Evolutionary conservation across 140 eudicot genomes (phyloP), one percentile per base, ranked within the genome.

Genomic region (Stevia rebaudiana): DNA sequence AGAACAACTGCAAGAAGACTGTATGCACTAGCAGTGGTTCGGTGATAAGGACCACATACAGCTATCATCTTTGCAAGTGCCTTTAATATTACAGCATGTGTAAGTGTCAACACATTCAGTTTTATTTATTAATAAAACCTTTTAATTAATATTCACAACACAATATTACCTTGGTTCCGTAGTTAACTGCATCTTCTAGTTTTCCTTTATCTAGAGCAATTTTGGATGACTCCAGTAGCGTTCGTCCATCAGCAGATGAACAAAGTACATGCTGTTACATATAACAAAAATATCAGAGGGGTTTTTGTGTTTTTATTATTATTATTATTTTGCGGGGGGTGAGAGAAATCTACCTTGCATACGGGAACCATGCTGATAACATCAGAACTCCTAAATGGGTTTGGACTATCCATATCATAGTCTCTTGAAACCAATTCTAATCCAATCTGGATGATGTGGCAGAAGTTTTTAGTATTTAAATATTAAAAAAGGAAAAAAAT

Each of bases 1-100:
- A 94, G 88, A 69, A 94, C 99, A 25, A 94, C 97, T 23, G 97
- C 99, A 40, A 94, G 85, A 76, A 94, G 97, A 61, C 99, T 94
- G 75, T 88, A 94, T 25, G 97, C 95, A 63, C 99, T 77, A 3
- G 99, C 99, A 53, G 97, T 94, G 55, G 84, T 82, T 75, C 97
- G 89, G 75, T 88, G 99, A 72, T 85, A 94, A 31, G 97, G 99
- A 58, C 99, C 99, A 69, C 99, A 88, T 18, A 94, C 97, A 31
- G 99, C 90, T 69, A 94, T 83, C 95, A 94, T 83, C 80, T 94
- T 94, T 50, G 95, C 86, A 71, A 92, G 81, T 61, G 99, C 99
- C 99, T 92, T 73, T 68, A 81, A 63, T 36, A 70, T 58, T 36
- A 70, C 53, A 48, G 54, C 28, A 52, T 25, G 41, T 61, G 17